Percentiles rank a stretch among this genome's conserved stretches.
Conservation (phyloP, 805 yeast species). For the Debaryomyces maramus region DNA sequence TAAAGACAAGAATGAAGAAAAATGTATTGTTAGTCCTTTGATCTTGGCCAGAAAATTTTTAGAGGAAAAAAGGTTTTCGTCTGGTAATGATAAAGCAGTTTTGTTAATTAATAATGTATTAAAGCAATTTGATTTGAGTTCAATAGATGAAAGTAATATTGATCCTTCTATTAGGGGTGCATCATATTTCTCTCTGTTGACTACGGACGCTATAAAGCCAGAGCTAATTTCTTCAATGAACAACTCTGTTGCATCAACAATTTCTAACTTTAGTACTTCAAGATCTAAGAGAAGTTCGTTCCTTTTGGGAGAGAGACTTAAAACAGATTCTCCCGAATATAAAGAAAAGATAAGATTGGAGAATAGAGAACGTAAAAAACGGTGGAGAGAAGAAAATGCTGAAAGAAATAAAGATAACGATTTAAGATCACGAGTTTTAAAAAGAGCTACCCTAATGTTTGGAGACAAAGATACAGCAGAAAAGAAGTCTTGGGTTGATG, state of each 20-base stretch:
- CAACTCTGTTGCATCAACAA: constrained; percentile 22
- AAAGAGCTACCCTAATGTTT: constrained; percentile 66
- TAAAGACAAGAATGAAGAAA: constrained; percentile 20
- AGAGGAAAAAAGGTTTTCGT: constrained; percentile 12
- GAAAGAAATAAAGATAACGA: constrained; percentile 88
- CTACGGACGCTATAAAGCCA: constrained; percentile 4
- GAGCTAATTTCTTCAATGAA: constrained; percentile 14
- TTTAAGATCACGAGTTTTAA: constrained; percentile 71
- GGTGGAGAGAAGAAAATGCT: constrained; percentile 79
- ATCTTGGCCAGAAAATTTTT: constrained; percentile 32
- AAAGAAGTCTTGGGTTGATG: constrained; percentile 65
- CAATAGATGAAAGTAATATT: constrained; percentile 3
- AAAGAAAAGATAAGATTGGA: constrained; percentile 62
- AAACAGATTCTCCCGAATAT: constrained; percentile 35
- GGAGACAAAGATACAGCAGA: constrained; percentile 59
- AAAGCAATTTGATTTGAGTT: constrained; percentile 13
- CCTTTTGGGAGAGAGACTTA: constrained; percentile 23
- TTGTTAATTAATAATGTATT: constrained; percentile 25
- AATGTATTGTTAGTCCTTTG: constrained; percentile 29
- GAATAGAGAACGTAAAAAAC: constrained; percentile 75
- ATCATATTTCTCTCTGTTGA: constrained; percentile 1
- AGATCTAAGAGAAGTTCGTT: constrained; percentile 15
- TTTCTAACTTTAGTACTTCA: constrained; percentile 23
- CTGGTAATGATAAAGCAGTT: constrained; percentile 19
- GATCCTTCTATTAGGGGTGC: constrained; percentile 5